A percentile compares a stretch with the other conserved stretches of the same genome.
phyloP scores from a whole-genome alignment of 805 yeast species.

The Zygotorulaspora florentina region DNA sequence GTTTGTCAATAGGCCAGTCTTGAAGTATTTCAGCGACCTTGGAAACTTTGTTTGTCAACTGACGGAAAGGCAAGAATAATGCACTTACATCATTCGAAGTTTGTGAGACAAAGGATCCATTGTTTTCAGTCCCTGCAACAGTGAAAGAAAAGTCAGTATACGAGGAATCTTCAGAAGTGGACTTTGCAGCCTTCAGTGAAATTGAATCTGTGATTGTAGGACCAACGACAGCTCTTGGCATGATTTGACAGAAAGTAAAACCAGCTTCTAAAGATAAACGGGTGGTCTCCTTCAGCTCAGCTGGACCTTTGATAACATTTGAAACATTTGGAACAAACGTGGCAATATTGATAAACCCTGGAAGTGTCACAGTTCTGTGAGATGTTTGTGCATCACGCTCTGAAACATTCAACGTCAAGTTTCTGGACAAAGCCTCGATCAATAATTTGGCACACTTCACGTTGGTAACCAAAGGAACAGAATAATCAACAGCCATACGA shows the following conservation, averaged over 20 bases:
- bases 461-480: constrained; percentile 95
- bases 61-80: constrained; percentile 75
- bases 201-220: constrained; percentile 60
- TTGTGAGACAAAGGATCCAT: constrained; percentile 56
- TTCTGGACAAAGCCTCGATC: constrained; percentile 87
- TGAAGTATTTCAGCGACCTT: constrained; percentile 74
- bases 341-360: constrained; percentile 82
- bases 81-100: constrained; percentile 69
- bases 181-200: constrained; percentile 58
- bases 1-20: constrained; percentile 79
- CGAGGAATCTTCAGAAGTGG: constrained; percentile 51
- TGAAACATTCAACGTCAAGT: constrained; percentile 58
- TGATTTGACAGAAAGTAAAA: constrained; percentile 76
- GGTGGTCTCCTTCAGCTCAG: constrained; percentile 63
- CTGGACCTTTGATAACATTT: constrained; percentile 39
- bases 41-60: constrained; percentile 66
- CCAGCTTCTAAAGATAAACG: constrained; percentile 77
- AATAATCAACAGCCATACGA: constrained; percentile 99
- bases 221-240: constrained; percentile 65
- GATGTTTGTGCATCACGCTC: constrained; percentile 87
- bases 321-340: constrained; percentile 70
- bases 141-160: constrained; percentile 80
- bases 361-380: constrained; percentile 73
- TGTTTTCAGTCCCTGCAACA: constrained; percentile 74
- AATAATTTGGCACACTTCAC: constrained; percentile 95